Conservation (phyloP, 139 green algal species). For the Chlamydomonas sp. region DNA sequence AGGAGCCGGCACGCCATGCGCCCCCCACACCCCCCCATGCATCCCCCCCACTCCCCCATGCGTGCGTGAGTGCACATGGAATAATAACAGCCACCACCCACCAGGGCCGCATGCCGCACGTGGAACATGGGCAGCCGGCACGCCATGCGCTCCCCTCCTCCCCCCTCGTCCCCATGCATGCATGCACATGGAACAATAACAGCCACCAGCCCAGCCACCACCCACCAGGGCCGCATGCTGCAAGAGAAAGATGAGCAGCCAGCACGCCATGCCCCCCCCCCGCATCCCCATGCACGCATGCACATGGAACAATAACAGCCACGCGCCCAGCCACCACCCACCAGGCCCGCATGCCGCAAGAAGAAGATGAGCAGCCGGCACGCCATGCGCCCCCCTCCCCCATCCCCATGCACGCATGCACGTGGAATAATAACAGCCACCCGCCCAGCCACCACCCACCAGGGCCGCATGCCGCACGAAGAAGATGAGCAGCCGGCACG, state of each 20-base stretch:
- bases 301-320: neutral
- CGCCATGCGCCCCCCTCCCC: neutral
- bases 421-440: neutral
- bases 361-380: neutral
- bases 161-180: too few species aligned
- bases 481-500: too few species aligned
- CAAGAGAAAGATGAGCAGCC: neutral
- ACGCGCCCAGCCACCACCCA: neutral
- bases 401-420: neutral
- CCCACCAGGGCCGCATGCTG: neutral
- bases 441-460: neutral
- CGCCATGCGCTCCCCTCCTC: slow-evolving; percentile 68
- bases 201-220: neutral
- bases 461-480: neutral
- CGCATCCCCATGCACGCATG: too few species aligned
- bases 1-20: neutral
- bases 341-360: neutral
- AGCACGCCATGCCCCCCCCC: neutral
- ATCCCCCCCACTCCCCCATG: too few species aligned
- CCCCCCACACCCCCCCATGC: too few species aligned
- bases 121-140: slow-evolving; percentile 77
- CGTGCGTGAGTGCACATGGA: neutral
- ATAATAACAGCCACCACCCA: slow-evolving; percentile 22
- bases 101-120: slow-evolving; percentile 76
- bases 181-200: neutral